These are phyloP conservation scores for Trichoderma sp. DNA, from an alignment of 2,329 filamentous ascomycete species.

Conservation along the genomic window DNA sequence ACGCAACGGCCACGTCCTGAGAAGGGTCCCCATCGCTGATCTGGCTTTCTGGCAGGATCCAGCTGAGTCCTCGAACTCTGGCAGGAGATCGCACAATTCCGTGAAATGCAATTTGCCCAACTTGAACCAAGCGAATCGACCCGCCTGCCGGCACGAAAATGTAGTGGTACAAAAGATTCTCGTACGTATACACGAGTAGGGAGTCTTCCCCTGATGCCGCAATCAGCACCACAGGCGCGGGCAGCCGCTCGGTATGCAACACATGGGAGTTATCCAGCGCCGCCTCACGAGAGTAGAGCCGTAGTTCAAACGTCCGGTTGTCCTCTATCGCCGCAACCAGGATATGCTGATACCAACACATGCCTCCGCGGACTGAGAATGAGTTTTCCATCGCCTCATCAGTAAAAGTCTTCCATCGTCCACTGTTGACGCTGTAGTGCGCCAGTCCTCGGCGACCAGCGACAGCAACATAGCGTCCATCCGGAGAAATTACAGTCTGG, in stretches of 20 bases:
- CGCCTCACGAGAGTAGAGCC: slow-evolving; percentile 89
- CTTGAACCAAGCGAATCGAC: slow-evolving; percentile 77
- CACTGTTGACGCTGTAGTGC: slow-evolving; percentile 93
- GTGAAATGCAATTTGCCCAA: slow-evolving; percentile 97
- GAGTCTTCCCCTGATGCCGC: slow-evolving; percentile 92
- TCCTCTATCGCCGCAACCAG: slow-evolving; percentile 91
- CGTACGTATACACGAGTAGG: slow-evolving; percentile 92
- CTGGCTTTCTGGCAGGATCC: slow-evolving; percentile 92
- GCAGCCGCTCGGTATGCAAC: slow-evolving; percentile 76
- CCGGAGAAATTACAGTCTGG: slow-evolving; percentile 82
- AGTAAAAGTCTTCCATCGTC: slow-evolving; percentile 92
- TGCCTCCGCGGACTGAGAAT: slow-evolving; percentile 89
- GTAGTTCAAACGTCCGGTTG: slow-evolving; percentile 78
- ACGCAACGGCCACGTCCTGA: slow-evolving; percentile 90
- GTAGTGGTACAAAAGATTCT: slow-evolving; percentile 94
- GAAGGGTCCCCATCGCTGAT: slow-evolving; percentile 89
- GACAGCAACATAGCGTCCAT: slow-evolving; percentile 94
- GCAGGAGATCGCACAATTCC: slow-evolving; percentile 94
- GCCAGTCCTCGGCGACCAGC: slow-evolving; percentile 90
- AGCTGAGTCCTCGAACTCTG: slow-evolving; percentile 88
- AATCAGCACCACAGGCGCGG: slow-evolving; percentile 86
- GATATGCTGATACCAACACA: slow-evolving; percentile 99
- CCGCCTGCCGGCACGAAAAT: slow-evolving; percentile 76
- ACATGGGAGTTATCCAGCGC: slow-evolving; percentile 73
- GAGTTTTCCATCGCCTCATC: slow-evolving; percentile 82